Evolutionary conservation across 441 rosid species (phyloP).

Genomic region (Capsella rubella): DNA sequence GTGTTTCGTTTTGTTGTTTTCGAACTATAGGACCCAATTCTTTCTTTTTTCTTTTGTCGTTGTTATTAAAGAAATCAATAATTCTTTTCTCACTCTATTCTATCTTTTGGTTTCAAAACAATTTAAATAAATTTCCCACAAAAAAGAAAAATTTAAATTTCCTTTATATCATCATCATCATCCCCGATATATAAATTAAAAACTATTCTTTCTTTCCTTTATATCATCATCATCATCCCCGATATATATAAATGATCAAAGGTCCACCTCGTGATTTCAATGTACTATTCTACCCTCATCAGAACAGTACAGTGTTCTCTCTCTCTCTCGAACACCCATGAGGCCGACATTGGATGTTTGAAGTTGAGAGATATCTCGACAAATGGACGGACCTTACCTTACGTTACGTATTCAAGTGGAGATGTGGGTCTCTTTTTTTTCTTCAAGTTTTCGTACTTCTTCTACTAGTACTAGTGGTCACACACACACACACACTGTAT

Average conservation of each 20-base stretch:
- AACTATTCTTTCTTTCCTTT: too few relatives aligned
- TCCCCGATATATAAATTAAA: not conserved
- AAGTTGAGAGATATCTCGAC: conserved; percentile 12
- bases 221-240: too few relatives aligned
- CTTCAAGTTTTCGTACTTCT: not conserved
- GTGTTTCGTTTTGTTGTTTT: conserved; percentile 39
- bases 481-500: conserved; percentile 19
- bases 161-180: conserved; percentile 12
- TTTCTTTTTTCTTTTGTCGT: too few relatives aligned
- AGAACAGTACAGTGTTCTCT: conserved; percentile 23
- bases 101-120: conserved; percentile 2
- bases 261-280: too few relatives aligned
- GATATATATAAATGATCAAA: too few relatives aligned
- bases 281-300: conserved; percentile 3
- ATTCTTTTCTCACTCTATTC: not conserved
- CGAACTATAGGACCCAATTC: conserved; percentile 26
- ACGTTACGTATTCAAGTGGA: not conserved
- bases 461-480: conserved; percentile 4
- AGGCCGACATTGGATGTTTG: conserved; percentile 37
- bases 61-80: not conserved
- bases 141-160: not conserved
- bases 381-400: conserved; percentile 38
- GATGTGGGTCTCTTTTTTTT: conserved; percentile 20
- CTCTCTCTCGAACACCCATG: conserved; percentile 13
- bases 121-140: conserved; percentile 8